Conservation (phyloP, 2,329 filamentous ascomycete genomes). For the Tolypocladium cylindrosporum region DNA sequence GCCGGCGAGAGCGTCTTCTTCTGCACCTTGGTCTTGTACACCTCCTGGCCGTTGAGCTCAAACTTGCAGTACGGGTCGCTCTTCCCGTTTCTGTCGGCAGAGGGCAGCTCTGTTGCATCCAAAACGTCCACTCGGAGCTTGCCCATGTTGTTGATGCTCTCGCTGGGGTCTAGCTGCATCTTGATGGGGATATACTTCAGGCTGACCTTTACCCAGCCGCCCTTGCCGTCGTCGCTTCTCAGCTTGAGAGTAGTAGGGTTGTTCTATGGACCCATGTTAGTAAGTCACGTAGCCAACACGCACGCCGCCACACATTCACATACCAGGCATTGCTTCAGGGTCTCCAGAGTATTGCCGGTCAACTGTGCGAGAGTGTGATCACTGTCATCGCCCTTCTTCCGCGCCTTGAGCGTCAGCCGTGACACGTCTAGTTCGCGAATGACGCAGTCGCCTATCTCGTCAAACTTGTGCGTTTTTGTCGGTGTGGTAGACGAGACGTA, state of each 20-base stretch:
- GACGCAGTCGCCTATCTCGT: slow-evolving; percentile 91
- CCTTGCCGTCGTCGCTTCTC: slow-evolving; percentile 64
- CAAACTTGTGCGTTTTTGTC: slow-evolving; percentile 60
- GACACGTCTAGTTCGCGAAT: slow-evolving; percentile 97
- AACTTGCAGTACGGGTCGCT: slow-evolving; percentile 97
- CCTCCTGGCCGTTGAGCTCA: slow-evolving; percentile 74
- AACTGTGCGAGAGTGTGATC: slow-evolving; percentile 74
- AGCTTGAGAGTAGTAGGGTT: slow-evolving; percentile 77
- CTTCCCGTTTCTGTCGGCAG: slow-evolving; percentile 91
- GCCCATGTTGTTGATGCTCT: slow-evolving; percentile 99
- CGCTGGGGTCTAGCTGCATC: slow-evolving; percentile 87
- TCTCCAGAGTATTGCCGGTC: slow-evolving; percentile 75
- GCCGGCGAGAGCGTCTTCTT: slow-evolving; percentile 93
- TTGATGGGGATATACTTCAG: slow-evolving; percentile 90
- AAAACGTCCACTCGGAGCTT: slow-evolving; percentile 88
- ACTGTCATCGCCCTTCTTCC: slow-evolving; percentile 68
- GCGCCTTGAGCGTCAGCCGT: slow-evolving; percentile 76
- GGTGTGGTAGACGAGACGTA: slow-evolving; percentile 73
- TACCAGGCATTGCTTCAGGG: slow-evolving; percentile 78
- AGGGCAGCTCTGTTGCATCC: slow-evolving; percentile 77
- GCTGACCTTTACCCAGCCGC: slow-evolving; percentile 78
- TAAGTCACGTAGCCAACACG: background rate
- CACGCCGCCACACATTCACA: slow-evolving; percentile 20
- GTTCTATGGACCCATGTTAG: slow-evolving; percentile 44
- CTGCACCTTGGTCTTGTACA: slow-evolving; percentile 90